Conservation (phyloP, 371 early-diverging fungal genomes). For the Mortierella polycephala region DNA sequence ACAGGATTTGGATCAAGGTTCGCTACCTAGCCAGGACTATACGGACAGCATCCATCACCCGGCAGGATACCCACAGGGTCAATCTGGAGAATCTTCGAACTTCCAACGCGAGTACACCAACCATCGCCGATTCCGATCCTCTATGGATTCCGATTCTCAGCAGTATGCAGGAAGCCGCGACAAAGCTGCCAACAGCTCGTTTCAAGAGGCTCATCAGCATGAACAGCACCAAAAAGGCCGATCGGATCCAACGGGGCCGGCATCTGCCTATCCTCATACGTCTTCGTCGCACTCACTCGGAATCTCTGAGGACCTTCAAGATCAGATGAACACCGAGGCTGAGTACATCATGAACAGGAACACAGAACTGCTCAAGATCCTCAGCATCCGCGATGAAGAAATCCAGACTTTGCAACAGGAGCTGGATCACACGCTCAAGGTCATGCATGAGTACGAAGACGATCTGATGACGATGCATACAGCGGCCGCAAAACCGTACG, state of each 20-base stretch:
- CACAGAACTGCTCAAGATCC: slow-evolving; percentile 44
- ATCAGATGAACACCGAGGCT: slow-evolving; percentile 46
- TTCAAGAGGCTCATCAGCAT: slow-evolving; percentile 17
- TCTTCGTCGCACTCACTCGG: slow-evolving; percentile 35
- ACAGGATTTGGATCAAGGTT: slow-evolving; percentile 22
- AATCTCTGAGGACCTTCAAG: slow-evolving; percentile 39
- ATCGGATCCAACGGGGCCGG: slow-evolving; percentile 5
- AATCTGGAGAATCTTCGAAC: slow-evolving; percentile 7
- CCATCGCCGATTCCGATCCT: slow-evolving; percentile 15
- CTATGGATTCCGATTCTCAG: slow-evolving; percentile 19
- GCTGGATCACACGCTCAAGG: slow-evolving; percentile 51
- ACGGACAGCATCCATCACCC: neutral
- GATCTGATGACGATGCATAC: slow-evolving; percentile 56
- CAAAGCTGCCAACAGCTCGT: slow-evolving; percentile 11
- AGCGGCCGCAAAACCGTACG: slow-evolving; percentile 52
- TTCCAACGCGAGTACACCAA: slow-evolving; percentile 12
- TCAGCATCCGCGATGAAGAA: slow-evolving; percentile 52
- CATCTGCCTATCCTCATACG: slow-evolving; percentile 20
- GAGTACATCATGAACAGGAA: slow-evolving; percentile 54
- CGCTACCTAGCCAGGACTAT: slow-evolving; percentile 27
- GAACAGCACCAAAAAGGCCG: slow-evolving; percentile 17
- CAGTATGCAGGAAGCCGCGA: slow-evolving; percentile 8
- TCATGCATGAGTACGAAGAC: slow-evolving; percentile 54
- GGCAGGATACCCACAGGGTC: slow-evolving; percentile 8
- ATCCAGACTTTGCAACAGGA: slow-evolving; percentile 53